Evolutionary conservation across 495 filamentous ascomycete species (phyloP), one percentile per base, ranked within the genome.

Genomic region (Penicillium desertorum): DNA sequence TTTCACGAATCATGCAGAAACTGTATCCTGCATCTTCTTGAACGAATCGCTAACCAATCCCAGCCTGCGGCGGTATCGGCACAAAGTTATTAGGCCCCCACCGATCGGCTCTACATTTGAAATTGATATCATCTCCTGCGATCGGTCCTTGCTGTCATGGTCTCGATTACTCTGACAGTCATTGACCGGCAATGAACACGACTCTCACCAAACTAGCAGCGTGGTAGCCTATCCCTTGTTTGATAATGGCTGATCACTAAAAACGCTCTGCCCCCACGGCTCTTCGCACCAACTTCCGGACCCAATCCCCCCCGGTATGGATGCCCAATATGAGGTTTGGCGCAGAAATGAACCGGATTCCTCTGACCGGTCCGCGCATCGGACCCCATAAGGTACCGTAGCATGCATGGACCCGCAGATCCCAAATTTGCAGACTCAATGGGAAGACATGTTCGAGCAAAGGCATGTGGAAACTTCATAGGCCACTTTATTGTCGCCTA

Each of bases 41-140:
- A 25, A 30, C 43, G 9, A 58, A 23, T 62, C 61, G 59, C 71
- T 73, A 58, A 73, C 57, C 14, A 45, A 49, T 50, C 41, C 45
- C 58, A 79, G 76, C 76, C 76, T 60, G 76, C 76, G 53, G 63
- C 66, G 27, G 76, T 79, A 55, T 79, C 76, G 45, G 76, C 76
- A 9, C 76, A 79, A 65, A 79, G 76, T 62, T 78, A 72, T 64
- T 79, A 75, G 57, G 63, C 46, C 36, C 36, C n/a, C 48, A 10
- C 45, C 23, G 45, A 55, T 59, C 44, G 54, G 54, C 57, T 52
- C 45, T 52, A 63, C 57, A 64, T 62, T 65, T 62, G 57, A 61
- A 58, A 61, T 58, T 57, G 54, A 48, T 52, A 63, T 62, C 56
- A 29, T 39, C 44, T 55, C 17, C 17, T 32, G 32, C 58, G 58